Evolutionary conservation across 2,329 filamentous ascomycete genomes (phyloP).

Genomic region (Didymella exigua): DNA sequence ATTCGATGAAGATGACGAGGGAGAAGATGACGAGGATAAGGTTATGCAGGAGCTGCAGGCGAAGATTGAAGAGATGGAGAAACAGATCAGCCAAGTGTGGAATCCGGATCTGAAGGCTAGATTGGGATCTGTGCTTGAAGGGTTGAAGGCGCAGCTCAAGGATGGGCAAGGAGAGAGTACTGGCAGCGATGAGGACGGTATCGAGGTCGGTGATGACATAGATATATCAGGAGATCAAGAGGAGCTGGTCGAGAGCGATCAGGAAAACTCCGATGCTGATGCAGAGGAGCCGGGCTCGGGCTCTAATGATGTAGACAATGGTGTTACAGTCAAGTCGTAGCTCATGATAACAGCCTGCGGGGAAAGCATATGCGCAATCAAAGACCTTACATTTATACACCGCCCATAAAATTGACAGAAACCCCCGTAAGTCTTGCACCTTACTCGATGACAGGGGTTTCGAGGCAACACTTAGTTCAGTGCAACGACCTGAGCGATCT

Average conservation of each 20-base stretch:
- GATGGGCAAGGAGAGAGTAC: conserved; percentile 21
- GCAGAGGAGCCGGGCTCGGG: background rate
- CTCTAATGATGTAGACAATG: background rate
- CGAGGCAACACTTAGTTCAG: too few relatives aligned
- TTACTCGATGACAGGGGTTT: too few relatives aligned
- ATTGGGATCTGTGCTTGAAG: conserved; percentile 37
- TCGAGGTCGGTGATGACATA: background rate
- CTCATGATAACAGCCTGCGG: background rate
- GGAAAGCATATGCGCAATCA: too few relatives aligned
- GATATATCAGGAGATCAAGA: background rate
- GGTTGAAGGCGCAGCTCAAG: conserved; percentile 36
- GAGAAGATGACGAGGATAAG: conserved; percentile 34
- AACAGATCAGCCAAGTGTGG: conserved; percentile 41
- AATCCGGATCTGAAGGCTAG: conserved; percentile 43
- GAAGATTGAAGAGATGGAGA: conserved; percentile 47
- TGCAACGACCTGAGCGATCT: too few relatives aligned
- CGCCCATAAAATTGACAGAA: too few relatives aligned
- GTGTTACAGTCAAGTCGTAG: background rate
- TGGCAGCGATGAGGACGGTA: background rate
- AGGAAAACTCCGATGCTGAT: background rate
- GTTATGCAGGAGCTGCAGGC: conserved; percentile 36
- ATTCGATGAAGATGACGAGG: conserved; percentile 43
- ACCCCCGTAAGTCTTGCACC: too few relatives aligned
- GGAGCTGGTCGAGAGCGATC: background rate
- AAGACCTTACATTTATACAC: too few relatives aligned